phyloP scores from a whole-genome alignment of 2,329 filamentous ascomycete species.

The Grosmannia huntii region DNA sequence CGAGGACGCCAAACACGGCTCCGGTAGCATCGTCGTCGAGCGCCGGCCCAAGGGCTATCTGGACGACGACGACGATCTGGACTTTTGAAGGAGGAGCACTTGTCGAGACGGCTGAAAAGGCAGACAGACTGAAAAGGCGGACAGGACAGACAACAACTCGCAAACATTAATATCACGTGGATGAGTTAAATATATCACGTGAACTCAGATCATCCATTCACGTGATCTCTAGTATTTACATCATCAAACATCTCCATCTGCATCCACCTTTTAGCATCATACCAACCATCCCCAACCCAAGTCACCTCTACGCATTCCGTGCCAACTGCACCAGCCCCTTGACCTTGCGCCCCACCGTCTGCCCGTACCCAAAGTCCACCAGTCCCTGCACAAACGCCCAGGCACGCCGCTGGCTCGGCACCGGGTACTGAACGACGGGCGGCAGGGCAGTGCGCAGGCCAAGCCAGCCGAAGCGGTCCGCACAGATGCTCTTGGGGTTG shows the following conservation, averaged over 20 bases:
- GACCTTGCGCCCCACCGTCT: constrained; percentile 11
- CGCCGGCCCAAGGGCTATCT: constrained; percentile 67
- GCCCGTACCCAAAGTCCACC: constrained; percentile 47
- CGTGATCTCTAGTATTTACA: too few species aligned
- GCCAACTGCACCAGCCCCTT: constrained; percentile 9
- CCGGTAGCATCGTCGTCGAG: constrained; percentile 57
- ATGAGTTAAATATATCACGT: too few species aligned
- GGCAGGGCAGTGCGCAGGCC: constrained; percentile 69
- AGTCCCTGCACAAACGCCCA: constrained; percentile 53
- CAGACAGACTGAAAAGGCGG: too few species aligned
- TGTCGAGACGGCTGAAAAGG: too few species aligned
- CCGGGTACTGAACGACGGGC: constrained; percentile 66
- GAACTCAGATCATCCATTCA: too few species aligned
- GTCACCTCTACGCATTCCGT: constrained; percentile 10
- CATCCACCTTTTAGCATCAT: neutral
- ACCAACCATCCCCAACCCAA: neutral
- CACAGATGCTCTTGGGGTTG: constrained; percentile 77
- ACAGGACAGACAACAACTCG: too few species aligned
- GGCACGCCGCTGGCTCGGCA: constrained; percentile 48
- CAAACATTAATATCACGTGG: neutral
- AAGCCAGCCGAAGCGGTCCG: constrained; percentile 52
- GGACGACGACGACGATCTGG: constrained; percentile 55
- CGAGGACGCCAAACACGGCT: constrained; percentile 50
- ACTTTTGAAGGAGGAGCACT: too few species aligned
- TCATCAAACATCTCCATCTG: neutral